These are phyloP conservation scores for Rachicladosporium sp. DNA, from an alignment of 2,329 filamentous ascomycete genomes.

Conservation along the genomic window DNA sequence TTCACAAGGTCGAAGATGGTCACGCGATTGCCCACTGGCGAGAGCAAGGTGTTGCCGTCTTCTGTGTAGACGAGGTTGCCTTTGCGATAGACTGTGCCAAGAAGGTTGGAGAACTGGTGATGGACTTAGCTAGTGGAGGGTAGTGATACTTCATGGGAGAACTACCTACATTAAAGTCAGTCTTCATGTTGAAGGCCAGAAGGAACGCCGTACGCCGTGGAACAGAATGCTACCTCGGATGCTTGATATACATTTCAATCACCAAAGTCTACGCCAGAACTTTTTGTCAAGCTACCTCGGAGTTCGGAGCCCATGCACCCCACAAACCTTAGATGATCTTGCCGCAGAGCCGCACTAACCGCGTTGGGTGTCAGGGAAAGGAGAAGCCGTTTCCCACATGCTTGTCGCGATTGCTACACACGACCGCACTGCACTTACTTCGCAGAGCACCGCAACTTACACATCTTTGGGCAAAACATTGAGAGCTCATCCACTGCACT, in stretches of 20 bases:
- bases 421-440: too few relatives aligned
- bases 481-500: neutral
- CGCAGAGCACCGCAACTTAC: too few relatives aligned
- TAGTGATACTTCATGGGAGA: neutral
- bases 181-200: slow-evolving; percentile 66
- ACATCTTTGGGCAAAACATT: too few relatives aligned
- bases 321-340: neutral
- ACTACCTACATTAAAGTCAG: slow-evolving; percentile 75
- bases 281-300: too few relatives aligned
- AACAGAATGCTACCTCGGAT: too few relatives aligned
- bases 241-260: neutral
- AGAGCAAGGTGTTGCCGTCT: slow-evolving; percentile 90
- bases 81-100: slow-evolving; percentile 96
- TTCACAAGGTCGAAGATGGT: slow-evolving; percentile 94
- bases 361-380: too few relatives aligned
- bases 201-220: neutral
- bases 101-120: slow-evolving; percentile 82
- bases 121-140: slow-evolving; percentile 1
- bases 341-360: too few relatives aligned
- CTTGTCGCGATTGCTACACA: too few relatives aligned
- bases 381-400: too few relatives aligned
- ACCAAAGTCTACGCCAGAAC: too few relatives aligned
- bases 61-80: slow-evolving; percentile 94
- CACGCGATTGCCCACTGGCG: slow-evolving; percentile 90
- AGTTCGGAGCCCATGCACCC: neutral